Evolutionary conservation across 306 rosid species (phyloP).

Genomic region (Cyclanthera cordifolia): DNA sequence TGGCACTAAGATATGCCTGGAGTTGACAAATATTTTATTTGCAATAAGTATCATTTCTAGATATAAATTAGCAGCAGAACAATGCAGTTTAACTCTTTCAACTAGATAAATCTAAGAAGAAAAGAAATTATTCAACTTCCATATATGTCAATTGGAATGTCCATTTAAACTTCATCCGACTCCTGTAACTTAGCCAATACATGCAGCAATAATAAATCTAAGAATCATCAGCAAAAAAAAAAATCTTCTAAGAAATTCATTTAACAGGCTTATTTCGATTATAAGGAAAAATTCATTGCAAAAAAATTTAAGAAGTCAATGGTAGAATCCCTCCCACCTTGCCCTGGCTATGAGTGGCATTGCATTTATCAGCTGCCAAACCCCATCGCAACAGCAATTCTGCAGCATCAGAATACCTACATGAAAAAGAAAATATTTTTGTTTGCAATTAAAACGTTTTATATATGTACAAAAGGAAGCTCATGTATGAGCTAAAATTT

Average conservation of each 20-base stretch:
- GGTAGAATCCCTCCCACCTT: slow-evolving; percentile 42
- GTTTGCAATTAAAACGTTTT: background rate
- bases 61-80: background rate
- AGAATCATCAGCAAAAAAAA: background rate
- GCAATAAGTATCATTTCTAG: background rate
- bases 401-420: slow-evolving; percentile 84
- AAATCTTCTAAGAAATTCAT: background rate
- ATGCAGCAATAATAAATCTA: background rate
- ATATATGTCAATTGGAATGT: background rate
- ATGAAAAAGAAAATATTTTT: slow-evolving; percentile 15
- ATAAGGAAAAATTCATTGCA: background rate
- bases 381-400: slow-evolving; percentile 62
- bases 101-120: background rate
- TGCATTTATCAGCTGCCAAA: slow-evolving; percentile 78
- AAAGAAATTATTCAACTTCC: background rate
- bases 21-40: slow-evolving; percentile 14
- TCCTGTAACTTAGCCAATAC: background rate
- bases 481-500: background rate
- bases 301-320: background rate
- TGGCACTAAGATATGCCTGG: slow-evolving; percentile 91
- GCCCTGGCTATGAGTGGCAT: slow-evolving; percentile 79
- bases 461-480: background rate
- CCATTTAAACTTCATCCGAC: background rate
- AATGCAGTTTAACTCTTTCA: slow-evolving; percentile 1
- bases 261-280: background rate